A percentile compares a stretch with the other conserved stretches of the same genome.
Evolutionary conservation across 1,284 basidiomycete species (phyloP).

Genomic region (Ceratobasidium sp.): DNA sequence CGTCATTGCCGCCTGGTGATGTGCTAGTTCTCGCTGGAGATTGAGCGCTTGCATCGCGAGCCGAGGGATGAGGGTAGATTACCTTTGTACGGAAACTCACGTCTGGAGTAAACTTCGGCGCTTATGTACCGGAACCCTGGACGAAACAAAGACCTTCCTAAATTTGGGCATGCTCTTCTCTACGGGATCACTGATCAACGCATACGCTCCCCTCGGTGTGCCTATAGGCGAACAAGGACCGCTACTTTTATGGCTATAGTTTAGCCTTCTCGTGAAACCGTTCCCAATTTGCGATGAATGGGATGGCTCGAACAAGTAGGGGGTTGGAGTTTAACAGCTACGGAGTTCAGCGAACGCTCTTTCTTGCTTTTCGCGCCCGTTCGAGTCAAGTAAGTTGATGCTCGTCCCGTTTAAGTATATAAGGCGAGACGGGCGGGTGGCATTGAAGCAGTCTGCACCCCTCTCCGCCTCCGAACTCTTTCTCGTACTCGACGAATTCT

Average conservation of each 20-base stretch:
- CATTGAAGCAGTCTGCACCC: background rate
- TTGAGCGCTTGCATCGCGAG: background rate
- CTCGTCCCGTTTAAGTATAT: constrained; percentile 16
- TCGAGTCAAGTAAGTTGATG: constrained; percentile 6
- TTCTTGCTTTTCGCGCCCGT: constrained; percentile 19
- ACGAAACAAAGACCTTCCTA: constrained; percentile 29
- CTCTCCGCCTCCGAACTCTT: background rate
- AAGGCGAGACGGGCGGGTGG: constrained; percentile 9
- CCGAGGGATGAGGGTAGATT: background rate
- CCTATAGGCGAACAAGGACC: constrained; percentile 27
- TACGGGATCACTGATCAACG: constrained; percentile 13
- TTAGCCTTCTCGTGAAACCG: constrained; percentile 20
- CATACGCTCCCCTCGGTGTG: background rate
- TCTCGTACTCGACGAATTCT: background rate
- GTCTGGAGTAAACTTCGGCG: constrained; percentile 10
- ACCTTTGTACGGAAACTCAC: constrained; percentile 17
- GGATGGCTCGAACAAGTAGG: constrained; percentile 1
- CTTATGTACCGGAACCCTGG: background rate
- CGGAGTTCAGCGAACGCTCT: constrained; percentile 31
- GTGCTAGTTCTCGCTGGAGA: background rate
- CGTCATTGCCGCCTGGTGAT: background rate
- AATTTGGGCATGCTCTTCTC: constrained; percentile 34
- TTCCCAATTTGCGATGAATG: constrained; percentile 33
- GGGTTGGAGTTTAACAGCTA: constrained; percentile 1
- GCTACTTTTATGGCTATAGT: background rate